phyloP scores from a whole-genome alignment of 169 alveolate genomes.

The Blepharisma undulans region DNA sequence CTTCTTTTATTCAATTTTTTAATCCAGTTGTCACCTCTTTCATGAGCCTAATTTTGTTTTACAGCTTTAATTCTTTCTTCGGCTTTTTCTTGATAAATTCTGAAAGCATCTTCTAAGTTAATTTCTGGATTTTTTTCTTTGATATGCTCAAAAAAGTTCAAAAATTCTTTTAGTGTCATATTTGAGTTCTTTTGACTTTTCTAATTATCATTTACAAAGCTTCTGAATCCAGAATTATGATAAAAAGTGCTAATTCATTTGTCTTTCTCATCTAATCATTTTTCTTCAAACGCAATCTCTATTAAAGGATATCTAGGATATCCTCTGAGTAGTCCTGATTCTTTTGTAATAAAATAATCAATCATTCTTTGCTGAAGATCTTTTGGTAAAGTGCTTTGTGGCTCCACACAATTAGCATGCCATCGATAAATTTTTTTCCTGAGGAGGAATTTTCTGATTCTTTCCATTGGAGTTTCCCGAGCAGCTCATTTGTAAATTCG shows the following conservation, averaged over 20 bases:
- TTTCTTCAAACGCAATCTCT: not conserved
- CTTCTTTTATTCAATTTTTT: not conserved
- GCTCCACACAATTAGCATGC: not conserved
- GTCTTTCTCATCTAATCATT: not conserved
- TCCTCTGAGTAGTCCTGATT: not conserved
- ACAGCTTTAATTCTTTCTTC: not conserved
- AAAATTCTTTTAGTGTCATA: not conserved
- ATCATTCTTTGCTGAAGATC: not conserved
- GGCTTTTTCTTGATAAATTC: not conserved
- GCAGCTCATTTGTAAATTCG: not conserved
- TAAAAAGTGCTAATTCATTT: not conserved
- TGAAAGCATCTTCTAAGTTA: not conserved
- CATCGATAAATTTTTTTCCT: not conserved
- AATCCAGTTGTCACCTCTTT: not conserved
- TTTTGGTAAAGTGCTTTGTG: not conserved
- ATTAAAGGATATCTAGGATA: not conserved
- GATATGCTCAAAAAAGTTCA: not conserved
- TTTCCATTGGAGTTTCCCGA: not conserved
- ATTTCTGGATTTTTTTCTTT: not conserved
- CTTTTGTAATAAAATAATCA: not conserved
- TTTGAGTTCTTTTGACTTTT: not conserved
- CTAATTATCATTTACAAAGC: not conserved
- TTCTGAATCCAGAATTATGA: not conserved
- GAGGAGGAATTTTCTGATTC: not conserved
- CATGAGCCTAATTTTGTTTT: not conserved